A percentile compares a stretch with the other conserved stretches of the same genome.
These are phyloP conservation scores for Stereocaulon alpinum DNA, from an alignment of 495 filamentous ascomycete genomes.

Conservation along the genomic window DNA sequence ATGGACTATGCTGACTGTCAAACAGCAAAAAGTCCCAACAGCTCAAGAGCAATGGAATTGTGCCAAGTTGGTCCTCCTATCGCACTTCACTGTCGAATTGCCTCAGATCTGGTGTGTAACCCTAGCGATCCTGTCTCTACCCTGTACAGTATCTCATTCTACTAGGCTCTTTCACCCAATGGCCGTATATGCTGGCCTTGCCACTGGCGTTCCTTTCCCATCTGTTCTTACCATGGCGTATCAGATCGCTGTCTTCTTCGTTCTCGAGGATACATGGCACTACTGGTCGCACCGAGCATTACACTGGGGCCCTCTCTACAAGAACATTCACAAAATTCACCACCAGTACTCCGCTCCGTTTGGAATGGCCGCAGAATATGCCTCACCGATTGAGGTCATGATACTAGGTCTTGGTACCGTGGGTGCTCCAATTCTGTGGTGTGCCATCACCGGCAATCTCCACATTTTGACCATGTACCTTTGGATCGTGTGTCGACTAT, in stretches of 20 bases:
- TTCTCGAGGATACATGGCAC: slow-evolving; percentile 95
- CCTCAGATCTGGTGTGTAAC: slow-evolving; percentile 79
- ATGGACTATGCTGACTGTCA: background rate
- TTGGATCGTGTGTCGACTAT: slow-evolving; percentile 86
- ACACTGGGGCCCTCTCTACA: slow-evolving; percentile 94
- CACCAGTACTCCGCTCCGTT: slow-evolving; percentile 97
- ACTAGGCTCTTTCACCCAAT: slow-evolving; percentile 88
- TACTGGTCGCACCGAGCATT: slow-evolving; percentile 93
- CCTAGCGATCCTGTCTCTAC: background rate
- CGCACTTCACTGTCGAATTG: slow-evolving; percentile 92
- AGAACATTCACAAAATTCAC: slow-evolving; percentile 93
- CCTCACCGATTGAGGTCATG: slow-evolving; percentile 96
- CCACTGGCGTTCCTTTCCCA: slow-evolving; percentile 85
- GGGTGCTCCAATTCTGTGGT: slow-evolving; percentile 74
- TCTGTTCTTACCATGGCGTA: slow-evolving; percentile 71
- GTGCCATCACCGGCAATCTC: slow-evolving; percentile 68
- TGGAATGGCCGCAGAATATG: slow-evolving; percentile 92
- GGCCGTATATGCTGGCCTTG: slow-evolving; percentile 83
- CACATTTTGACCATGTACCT: slow-evolving; percentile 97
- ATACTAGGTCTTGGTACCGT: slow-evolving; percentile 90
- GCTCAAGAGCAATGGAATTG: slow-evolving; percentile 88
- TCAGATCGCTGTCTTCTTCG: slow-evolving; percentile 90
- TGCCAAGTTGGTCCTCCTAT: slow-evolving; percentile 78
- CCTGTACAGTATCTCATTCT: background rate
- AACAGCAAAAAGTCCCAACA: slow-evolving; percentile 79